Evolutionary conservation across 306 rosid genomes (phyloP).

Genomic region (Prunus armeniaca): DNA sequence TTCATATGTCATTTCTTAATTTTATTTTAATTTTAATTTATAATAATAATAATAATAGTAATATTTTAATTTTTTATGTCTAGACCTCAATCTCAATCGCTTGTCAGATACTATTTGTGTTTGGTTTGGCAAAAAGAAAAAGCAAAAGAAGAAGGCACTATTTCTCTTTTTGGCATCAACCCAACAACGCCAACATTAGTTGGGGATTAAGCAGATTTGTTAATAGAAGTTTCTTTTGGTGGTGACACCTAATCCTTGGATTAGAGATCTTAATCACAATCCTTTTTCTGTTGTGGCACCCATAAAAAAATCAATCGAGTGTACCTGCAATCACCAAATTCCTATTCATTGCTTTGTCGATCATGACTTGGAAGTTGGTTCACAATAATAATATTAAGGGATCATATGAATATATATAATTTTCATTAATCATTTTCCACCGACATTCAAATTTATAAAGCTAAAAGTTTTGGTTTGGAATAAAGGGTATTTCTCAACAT

Average conservation of each 20-base stretch:
- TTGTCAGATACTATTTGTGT: neutral
- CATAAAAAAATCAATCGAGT: neutral
- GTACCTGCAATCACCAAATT: neutral
- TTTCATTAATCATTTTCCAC: too few species aligned
- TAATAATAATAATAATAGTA: neutral
- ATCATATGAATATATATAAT: too few species aligned
- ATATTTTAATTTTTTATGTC: neutral
- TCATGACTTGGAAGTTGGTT: neutral
- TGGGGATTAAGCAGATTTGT: neutral
- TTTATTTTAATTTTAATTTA: neutral
- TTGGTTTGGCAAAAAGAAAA: neutral
- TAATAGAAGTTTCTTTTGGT: neutral
- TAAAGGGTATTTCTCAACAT: too few species aligned
- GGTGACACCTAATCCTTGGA: neutral
- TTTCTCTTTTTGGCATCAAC: neutral
- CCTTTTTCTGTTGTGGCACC: neutral
- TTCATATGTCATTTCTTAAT: neutral
- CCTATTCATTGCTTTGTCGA: neutral
- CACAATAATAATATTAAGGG: neutral
- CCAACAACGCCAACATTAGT: neutral
- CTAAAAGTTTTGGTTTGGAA: too few species aligned
- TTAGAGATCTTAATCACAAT: neutral
- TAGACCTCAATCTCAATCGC: neutral
- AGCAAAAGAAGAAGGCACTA: neutral
- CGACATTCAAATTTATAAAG: too few species aligned